Conservation (phyloP, 2,329 filamentous ascomycete genomes). For the Diplodia intermedia region DNA sequence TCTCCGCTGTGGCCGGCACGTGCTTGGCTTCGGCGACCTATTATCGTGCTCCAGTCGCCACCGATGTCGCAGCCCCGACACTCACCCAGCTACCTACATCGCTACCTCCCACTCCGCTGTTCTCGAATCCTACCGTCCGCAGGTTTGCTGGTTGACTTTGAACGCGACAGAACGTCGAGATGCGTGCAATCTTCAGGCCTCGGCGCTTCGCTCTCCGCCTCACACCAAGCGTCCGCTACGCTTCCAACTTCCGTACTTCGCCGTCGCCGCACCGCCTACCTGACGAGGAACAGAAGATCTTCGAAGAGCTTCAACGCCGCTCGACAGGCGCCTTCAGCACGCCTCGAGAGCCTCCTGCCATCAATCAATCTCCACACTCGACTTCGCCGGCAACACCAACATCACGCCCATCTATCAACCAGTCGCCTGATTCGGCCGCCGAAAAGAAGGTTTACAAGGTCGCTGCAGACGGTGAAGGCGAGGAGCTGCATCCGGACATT, state of each 20-base stretch:
- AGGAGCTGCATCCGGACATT: constrained; percentile 73
- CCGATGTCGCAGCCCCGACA: constrained; percentile 14
- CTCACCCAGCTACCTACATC: neutral
- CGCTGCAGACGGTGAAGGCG: constrained; percentile 64
- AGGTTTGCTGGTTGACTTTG: too few relatives aligned
- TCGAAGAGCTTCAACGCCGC: constrained; percentile 81
- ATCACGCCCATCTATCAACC: constrained; percentile 44
- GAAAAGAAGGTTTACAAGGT: constrained; percentile 51
- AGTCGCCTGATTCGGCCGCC: constrained; percentile 41
- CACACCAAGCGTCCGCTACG: constrained; percentile 21
- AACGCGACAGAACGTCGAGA: neutral
- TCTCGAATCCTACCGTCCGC: neutral
- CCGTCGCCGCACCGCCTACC: constrained; percentile 87
- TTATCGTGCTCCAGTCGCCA: constrained; percentile 23
- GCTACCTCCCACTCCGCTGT: too few relatives aligned
- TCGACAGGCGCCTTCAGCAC: constrained; percentile 81
- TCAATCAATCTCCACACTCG: constrained; percentile 37
- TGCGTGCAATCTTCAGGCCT: constrained; percentile 22
- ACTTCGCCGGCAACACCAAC: constrained; percentile 40
- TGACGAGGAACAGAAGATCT: constrained; percentile 86
- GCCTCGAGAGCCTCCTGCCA: constrained; percentile 56
- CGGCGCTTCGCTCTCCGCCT: constrained; percentile 11
- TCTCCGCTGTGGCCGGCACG: constrained; percentile 22
- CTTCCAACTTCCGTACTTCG: constrained; percentile 45
- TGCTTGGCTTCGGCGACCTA: constrained; percentile 17